A percentile compares a stretch with the other conserved stretches of the same genome.
Conservation (phyloP, 2,329 filamentous ascomycete genomes). For the Stachybotrys elegans region DNA sequence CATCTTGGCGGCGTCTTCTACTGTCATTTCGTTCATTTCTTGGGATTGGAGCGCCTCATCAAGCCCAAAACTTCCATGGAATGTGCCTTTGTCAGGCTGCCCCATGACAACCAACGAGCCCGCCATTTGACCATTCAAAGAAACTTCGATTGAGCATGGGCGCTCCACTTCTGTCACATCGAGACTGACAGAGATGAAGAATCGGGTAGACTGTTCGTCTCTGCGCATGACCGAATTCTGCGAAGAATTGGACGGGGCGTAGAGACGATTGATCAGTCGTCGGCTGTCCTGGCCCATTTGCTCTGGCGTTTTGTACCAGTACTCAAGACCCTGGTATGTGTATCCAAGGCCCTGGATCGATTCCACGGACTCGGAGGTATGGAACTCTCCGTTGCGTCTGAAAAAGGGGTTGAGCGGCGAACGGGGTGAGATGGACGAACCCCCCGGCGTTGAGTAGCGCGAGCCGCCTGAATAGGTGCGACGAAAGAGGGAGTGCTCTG, state of each 20-base stretch:
- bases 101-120: constrained; percentile 31
- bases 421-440: constrained; percentile 34
- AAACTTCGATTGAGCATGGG: constrained; percentile 29
- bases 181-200: constrained; percentile 28
- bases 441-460: constrained; percentile 34
- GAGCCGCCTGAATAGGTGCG: constrained; percentile 26
- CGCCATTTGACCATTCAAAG: constrained; percentile 23
- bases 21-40: constrained; percentile 28
- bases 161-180: constrained; percentile 29
- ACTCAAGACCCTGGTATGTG: constrained; percentile 31
- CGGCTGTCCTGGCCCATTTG: constrained; percentile 26
- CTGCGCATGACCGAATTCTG: constrained; percentile 2
- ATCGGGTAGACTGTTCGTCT: constrained; percentile 19
- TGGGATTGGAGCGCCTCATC: constrained; percentile 52
- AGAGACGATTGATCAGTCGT: constrained; percentile 27
- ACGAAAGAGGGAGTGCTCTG: constrained; percentile 27
- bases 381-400: constrained; percentile 28
- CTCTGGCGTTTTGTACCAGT: constrained; percentile 23
- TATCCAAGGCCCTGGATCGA: constrained; percentile 32
- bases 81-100: constrained; percentile 24
- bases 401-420: constrained; percentile 48
- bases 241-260: constrained; percentile 12
- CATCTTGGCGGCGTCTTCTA: constrained; percentile 16
- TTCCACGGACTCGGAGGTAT: constrained; percentile 33
- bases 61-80: constrained; percentile 32